Evolutionary conservation across 345 rosid genomes (phyloP), one percentile per base, ranked within the genome.

Genomic region (Lumnitzera littorea): DNA sequence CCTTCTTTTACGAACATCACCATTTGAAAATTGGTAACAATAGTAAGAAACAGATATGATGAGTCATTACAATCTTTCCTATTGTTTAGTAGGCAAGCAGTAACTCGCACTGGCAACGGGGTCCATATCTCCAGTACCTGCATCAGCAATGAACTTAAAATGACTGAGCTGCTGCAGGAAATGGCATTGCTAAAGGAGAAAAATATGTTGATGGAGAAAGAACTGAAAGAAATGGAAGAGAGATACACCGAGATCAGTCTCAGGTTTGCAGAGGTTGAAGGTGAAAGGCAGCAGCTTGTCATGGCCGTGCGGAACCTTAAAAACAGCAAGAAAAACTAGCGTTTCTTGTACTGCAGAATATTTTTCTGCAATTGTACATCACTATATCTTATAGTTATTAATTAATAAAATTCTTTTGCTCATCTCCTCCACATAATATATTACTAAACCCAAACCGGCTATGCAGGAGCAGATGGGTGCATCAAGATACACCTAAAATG

Each of bases 151-250:
- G 79, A 71, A 27, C 65, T 63, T 69, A 76, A 58, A 60, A 56
- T 64, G 17, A 24, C 70, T 15, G 82, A 81, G 69, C 43, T 82
- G 68, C 64, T 69, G 63, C 73, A 63, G 15, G 88, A 84, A 63
- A 57, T 82, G 69, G 74, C 67, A 17, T 58, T 68, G 15, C 68
- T 81, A 48, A 82, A 68, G 73, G 91, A 88, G 67, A 85, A 71
- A 78, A 95, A 88, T 72, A 72, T 68, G 68, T 48, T 66, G 7
- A 91, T 88, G 96, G 98, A 86, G 69, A 66, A 71, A 57, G 97
- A 95, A 75, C 76, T 95, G 69, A 91, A 82, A 76, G 98, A 95
- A 52, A 91, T 85, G 90, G 86, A 95, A 82, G 96, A 84, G 59
- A 79, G 89, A 70, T 91, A 95, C 70, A 83, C 96, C 60, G 96